Percentiles rank a stretch among this genome's conserved stretches.
phyloP scores from a whole-genome alignment of 2,329 filamentous ascomycete species.

The Hypoxylon sp. region DNA sequence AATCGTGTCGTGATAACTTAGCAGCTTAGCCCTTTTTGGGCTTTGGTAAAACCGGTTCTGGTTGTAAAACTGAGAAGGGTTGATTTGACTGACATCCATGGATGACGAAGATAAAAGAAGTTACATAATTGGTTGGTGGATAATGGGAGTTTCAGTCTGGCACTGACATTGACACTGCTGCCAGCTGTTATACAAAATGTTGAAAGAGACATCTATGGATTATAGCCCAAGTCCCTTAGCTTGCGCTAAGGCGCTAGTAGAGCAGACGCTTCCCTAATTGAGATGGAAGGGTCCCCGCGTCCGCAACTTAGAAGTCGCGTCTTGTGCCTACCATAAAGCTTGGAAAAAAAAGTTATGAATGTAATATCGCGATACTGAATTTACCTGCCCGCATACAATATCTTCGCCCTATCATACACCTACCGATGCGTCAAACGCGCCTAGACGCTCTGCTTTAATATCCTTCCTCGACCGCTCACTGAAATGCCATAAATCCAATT shows the following conservation, averaged over 20 bases:
- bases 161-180: neutral
- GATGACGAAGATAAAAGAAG: neutral
- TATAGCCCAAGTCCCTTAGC: neutral
- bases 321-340: conserved; percentile 19
- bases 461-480: conserved; percentile 5
- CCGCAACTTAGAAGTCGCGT: conserved; percentile 29
- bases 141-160: neutral
- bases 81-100: neutral
- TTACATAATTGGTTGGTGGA: neutral
- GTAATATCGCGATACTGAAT: conserved; percentile 14
- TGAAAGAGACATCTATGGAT: neutral
- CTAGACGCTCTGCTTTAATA: conserved; percentile 9
- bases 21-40: neutral
- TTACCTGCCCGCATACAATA: conserved; percentile 7
- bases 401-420: neutral
- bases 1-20: neutral
- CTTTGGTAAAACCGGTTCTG: neutral
- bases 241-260: conserved; percentile 8
- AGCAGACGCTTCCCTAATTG: conserved; percentile 14
- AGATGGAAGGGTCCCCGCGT: conserved; percentile 31
- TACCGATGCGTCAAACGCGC: conserved; percentile 15
- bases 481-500: conserved; percentile 34
- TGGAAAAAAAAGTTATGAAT: conserved; percentile 21
- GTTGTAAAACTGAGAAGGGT: neutral
- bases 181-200: conserved; percentile 9